Base-by-base conservation (phyloP, 495 filamentous ascomycete species). In the Elasticomyces elasticus region DNA sequence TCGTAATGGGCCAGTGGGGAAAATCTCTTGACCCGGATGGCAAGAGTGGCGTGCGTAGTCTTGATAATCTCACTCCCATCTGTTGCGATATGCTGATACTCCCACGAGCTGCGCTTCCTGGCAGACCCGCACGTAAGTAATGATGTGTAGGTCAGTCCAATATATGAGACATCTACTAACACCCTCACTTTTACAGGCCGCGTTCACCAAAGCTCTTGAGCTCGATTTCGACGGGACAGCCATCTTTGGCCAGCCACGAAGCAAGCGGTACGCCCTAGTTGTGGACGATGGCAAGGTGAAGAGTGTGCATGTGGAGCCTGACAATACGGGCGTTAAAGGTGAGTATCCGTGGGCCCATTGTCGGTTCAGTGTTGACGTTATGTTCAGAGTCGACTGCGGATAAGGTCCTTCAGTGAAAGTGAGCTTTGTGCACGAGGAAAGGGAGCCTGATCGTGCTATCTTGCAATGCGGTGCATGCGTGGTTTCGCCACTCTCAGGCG, bases 1-100 rank as follows among this genome's bases (percentile, higher is more conserved):
- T 97, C 69, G 92, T 96, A 81, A 94, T 86, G 75, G 92, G 91
- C 72, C 87, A 87, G 6, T 95, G 89, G 88, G 84, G 72, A 20
- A 72, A 79, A 41, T 71, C 75, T 41, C 79, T 94, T 19, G 86
- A 94, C 67, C 85, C 87, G 12, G 66, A 69, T 2, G 76, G 76
- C 55, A 78, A 80, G 63, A 83, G 79, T 50, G 86, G 86, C 3
- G 87, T 94, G 80, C 69, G 85, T 79, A 1, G 51, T 43, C 7
- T 47, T 27, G 15, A 22, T n/a, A 45, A 23, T 30, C 10, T 17
- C 11, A 9, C 6, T 13, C 1, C 23, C 6, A 2, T 15, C 7
- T 31, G 6, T 4, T 5, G n/a, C n/a, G n/a, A 4, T 13, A 17
- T 10, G 20, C 35, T 51, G 26, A 55, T 22, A 19, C 42, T 24